phyloP scores from a whole-genome alignment of 1,139 yeast genomes.

The Geotrichum cucujoidarum region DNA sequence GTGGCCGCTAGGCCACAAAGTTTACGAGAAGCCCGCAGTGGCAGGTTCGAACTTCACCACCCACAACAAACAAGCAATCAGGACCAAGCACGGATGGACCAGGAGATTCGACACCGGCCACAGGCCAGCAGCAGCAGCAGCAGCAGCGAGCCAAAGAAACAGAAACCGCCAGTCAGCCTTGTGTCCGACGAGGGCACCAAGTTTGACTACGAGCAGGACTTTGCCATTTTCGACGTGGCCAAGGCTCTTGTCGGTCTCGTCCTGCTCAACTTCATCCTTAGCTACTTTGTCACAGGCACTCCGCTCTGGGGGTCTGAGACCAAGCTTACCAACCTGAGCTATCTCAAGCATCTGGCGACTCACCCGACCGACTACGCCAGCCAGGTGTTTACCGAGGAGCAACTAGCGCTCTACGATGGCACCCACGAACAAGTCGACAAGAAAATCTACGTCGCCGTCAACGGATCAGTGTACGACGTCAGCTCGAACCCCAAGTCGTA shows the following conservation, averaged over 20 bases:
- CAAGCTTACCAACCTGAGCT: slow-evolving; percentile 46
- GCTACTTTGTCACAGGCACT: slow-evolving; percentile 37
- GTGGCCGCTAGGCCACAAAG: too few relatives aligned
- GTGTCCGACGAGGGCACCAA: slow-evolving; percentile 13
- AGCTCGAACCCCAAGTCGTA: slow-evolving; percentile 50
- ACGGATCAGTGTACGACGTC: slow-evolving; percentile 71
- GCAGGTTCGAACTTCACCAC: neutral
- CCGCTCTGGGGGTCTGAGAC: slow-evolving; percentile 45
- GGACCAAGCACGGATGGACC: too few relatives aligned
- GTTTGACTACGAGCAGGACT: slow-evolving; percentile 19
- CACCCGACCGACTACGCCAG: slow-evolving; percentile 28
- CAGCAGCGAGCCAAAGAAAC: too few relatives aligned
- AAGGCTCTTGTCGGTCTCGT: slow-evolving; percentile 48
- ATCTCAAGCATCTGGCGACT: slow-evolving; percentile 34
- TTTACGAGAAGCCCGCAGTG: too few relatives aligned
- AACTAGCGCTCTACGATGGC: slow-evolving; percentile 54
- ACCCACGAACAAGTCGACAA: slow-evolving; percentile 31
- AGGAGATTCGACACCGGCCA: too few relatives aligned
- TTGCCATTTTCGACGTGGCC: slow-evolving; percentile 40
- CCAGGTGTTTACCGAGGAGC: slow-evolving; percentile 42
- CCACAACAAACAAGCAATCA: too few relatives aligned
- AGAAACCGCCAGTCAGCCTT: neutral
- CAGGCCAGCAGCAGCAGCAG: too few relatives aligned
- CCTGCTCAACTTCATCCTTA: slow-evolving; percentile 44
- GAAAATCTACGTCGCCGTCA: slow-evolving; percentile 63